phyloP scores from a whole-genome alignment of 345 rosid species.

The Lagerstroemia speciosa region DNA sequence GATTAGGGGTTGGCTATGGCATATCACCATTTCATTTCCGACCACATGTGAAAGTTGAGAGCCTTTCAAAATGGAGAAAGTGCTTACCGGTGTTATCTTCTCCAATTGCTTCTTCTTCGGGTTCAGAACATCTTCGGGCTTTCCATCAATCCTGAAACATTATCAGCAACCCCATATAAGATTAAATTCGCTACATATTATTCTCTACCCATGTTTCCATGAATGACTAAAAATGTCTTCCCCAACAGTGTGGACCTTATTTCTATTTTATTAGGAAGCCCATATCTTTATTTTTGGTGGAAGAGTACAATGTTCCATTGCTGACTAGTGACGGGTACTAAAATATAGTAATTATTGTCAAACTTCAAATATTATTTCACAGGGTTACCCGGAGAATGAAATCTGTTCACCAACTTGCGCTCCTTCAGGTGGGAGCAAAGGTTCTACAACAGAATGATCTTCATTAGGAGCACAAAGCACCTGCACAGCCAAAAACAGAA shows the following conservation, averaged over 20 bases:
- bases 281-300: not conserved
- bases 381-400: constrained; percentile 65
- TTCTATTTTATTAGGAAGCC: not conserved
- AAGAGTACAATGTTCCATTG: not conserved
- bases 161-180: constrained; percentile 2
- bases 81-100: constrained; percentile 79
- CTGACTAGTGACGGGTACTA: not conserved
- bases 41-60: not conserved
- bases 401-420: constrained; percentile 67
- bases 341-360: not conserved
- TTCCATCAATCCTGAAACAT: constrained; percentile 68
- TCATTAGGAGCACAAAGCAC: constrained; percentile 87
- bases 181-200: not conserved
- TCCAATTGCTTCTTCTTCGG: constrained; percentile 96
- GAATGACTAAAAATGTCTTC: not conserved
- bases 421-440: constrained; percentile 79
- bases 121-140: constrained; percentile 90
- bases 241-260: not conserved
- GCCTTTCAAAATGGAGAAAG: not conserved
- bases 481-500: constrained; percentile 23
- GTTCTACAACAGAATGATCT: constrained; percentile 74
- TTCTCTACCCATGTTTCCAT: not conserved
- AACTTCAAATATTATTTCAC: constrained; percentile 2
- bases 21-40: not conserved
- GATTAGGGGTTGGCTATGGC: not conserved